Percentiles rank a stretch among this genome's conserved stretches.
Evolutionary conservation across 75 land plant species (phyloP).

Genomic region (Cupressus sempervirens): DNA sequence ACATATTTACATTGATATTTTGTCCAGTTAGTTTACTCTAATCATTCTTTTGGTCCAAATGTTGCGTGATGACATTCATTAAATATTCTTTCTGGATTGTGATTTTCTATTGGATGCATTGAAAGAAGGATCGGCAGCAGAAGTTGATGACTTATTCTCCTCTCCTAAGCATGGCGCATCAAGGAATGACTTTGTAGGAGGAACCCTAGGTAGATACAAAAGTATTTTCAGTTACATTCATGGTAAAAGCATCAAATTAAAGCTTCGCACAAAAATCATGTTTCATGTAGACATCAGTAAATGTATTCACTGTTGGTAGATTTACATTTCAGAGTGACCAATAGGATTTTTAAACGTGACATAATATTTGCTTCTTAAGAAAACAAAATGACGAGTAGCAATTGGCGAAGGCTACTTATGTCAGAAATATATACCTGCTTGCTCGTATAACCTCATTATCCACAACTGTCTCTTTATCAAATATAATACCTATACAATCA

Average conservation of each 20-base stretch:
- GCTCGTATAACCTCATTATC: slow-evolving; percentile 9
- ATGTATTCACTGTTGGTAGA: neutral
- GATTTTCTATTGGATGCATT: neutral
- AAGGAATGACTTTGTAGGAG: neutral
- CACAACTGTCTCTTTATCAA: slow-evolving; percentile 9
- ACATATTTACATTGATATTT: neutral
- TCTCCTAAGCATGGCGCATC: slow-evolving; percentile 3
- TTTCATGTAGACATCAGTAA: neutral
- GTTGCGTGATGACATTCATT: neutral
- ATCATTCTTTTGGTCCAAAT: neutral
- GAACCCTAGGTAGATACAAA: neutral
- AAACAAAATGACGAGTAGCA: neutral
- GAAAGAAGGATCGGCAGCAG: slow-evolving; percentile 9
- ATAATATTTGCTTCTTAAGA: neutral
- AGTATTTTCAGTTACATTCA: neutral
- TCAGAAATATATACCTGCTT: neutral
- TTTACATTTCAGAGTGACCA: neutral
- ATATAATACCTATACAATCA: slow-evolving; percentile 1
- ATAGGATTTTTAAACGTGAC: neutral
- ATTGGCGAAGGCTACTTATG: neutral
- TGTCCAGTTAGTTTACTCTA: neutral
- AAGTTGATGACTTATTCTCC: slow-evolving; percentile 6
- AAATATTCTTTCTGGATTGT: slow-evolving; percentile 5
- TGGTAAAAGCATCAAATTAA: neutral
- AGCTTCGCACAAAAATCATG: neutral